Percentiles rank a stretch among this genome's conserved stretches.
phyloP scores from a whole-genome alignment of 108 stramenopile species.

The Cyclotella atomus region DNA sequence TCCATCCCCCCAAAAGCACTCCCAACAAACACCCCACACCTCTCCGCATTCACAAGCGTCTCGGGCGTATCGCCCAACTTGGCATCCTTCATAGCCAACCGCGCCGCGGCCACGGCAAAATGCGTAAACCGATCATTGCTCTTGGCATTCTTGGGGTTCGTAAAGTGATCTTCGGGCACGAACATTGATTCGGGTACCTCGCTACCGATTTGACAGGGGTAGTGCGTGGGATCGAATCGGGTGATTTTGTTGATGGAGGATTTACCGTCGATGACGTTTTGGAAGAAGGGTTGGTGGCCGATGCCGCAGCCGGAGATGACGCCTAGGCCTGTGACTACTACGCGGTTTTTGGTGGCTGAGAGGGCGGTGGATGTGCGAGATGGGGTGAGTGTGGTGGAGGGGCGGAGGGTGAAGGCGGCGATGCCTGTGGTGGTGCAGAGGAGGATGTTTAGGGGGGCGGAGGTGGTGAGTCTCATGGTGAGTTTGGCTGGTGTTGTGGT shows the following conservation, averaged over 20 bases:
- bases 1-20: constrained; percentile 96
- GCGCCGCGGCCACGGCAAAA: constrained; percentile 92
- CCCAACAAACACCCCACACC: constrained; percentile 93
- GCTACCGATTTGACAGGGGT: constrained; percentile 88
- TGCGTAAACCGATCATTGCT: constrained; percentile 96
- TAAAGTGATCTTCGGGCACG: constrained; percentile 82
- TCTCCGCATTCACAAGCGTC: constrained; percentile 74
- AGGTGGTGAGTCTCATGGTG: constrained; percentile 15
- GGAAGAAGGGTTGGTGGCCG: constrained; percentile 85
- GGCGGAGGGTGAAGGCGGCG: constrained; percentile 20
- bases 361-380: constrained; percentile 16
- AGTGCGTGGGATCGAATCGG: constrained; percentile 82
- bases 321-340: constrained; percentile 95
- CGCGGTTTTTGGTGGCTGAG: constrained; percentile 50
- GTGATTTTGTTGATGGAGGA: constrained; percentile 74
- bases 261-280: constrained; percentile 73
- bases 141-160: constrained; percentile 87
- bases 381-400: constrained; percentile 24
- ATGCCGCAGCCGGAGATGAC: constrained; percentile 92
- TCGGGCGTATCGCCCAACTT: constrained; percentile 81
- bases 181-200: constrained; percentile 91
- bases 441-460: constrained; percentile 6
- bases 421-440: constrained; percentile 1
- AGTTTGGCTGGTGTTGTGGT: neutral
- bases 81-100: constrained; percentile 89